Conservation (phyloP, 805 yeast species). For the Candida cerambycidarum region DNA sequence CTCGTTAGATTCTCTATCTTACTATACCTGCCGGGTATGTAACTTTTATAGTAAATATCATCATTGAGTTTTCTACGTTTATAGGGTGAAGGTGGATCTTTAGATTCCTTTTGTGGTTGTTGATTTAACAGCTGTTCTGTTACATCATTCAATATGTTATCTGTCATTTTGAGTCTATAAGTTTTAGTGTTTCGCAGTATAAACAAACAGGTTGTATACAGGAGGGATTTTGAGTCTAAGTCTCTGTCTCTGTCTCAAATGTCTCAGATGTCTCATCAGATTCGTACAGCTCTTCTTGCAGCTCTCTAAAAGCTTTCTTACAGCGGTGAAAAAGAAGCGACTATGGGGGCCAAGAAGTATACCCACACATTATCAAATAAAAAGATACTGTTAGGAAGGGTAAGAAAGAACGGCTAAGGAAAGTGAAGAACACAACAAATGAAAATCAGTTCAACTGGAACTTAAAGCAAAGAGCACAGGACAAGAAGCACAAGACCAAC, state of each 20-base stretch:
- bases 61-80: constrained; percentile 8
- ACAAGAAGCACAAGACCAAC: too few relatives aligned
- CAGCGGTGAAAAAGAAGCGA: too few relatives aligned
- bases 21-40: constrained; percentile 15
- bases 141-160: background rate
- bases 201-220: constrained; percentile 7
- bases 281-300: too few relatives aligned
- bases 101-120: background rate
- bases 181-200: background rate
- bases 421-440: too few relatives aligned
- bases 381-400: too few relatives aligned
- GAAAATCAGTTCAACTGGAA: too few relatives aligned
- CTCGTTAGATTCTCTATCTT: constrained; percentile 16
- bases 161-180: background rate
- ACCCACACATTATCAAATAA: too few relatives aligned
- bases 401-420: too few relatives aligned
- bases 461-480: too few relatives aligned
- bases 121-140: constrained; percentile 1
- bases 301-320: too few relatives aligned
- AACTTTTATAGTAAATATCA: constrained; percentile 6
- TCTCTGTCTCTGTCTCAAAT: background rate
- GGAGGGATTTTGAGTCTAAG: too few relatives aligned
- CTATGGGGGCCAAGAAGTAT: too few relatives aligned
- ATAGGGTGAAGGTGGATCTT: constrained; percentile 5
- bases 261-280: background rate